Evolutionary conservation across 306 rosid genomes (phyloP).

Genomic region (Vicia faba): DNA sequence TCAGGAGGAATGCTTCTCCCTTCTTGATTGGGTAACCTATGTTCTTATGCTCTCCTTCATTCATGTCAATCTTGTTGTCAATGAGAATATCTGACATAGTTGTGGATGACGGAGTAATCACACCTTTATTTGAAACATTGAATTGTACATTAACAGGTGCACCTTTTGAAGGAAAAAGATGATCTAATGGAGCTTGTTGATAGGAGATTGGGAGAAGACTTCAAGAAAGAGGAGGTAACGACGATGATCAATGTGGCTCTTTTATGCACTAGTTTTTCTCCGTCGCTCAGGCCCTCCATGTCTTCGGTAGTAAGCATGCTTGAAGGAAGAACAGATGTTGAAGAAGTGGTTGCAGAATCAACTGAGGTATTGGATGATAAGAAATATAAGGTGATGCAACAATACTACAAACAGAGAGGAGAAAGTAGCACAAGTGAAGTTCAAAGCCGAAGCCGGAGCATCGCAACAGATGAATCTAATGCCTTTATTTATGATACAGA

Average conservation of each 20-base stretch:
- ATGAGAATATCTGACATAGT: slow-evolving; percentile 2
- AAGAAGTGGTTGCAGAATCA: slow-evolving; percentile 26
- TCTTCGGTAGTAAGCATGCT: slow-evolving; percentile 52
- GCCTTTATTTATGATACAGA: not conserved
- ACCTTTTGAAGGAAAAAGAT: slow-evolving; percentile 38
- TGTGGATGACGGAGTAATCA: not conserved
- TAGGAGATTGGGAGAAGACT: slow-evolving; percentile 34
- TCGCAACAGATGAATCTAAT: not conserved
- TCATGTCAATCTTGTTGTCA: not conserved
- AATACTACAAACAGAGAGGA: slow-evolving; percentile 27
- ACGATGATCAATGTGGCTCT: slow-evolving; percentile 46
- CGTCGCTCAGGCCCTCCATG: slow-evolving; percentile 42
- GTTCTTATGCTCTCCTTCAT: not conserved
- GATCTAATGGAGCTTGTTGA: slow-evolving; percentile 43
- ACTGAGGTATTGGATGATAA: slow-evolving; percentile 13
- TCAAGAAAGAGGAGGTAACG: slow-evolving; percentile 31
- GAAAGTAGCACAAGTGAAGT: slow-evolving; percentile 3
- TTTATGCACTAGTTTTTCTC: slow-evolving; percentile 37
- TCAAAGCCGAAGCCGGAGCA: slow-evolving; percentile 5
- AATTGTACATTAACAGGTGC: slow-evolving; percentile 32
- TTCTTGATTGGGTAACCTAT: slow-evolving; percentile 55
- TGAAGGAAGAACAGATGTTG: slow-evolving; percentile 39
- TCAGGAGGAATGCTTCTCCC: slow-evolving; percentile 43
- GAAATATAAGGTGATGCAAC: slow-evolving; percentile 39
- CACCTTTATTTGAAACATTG: not conserved